These are phyloP conservation scores for Vachellia pachyceras DNA, from an alignment of 306 rosid genomes.

Conservation along the genomic window DNA sequence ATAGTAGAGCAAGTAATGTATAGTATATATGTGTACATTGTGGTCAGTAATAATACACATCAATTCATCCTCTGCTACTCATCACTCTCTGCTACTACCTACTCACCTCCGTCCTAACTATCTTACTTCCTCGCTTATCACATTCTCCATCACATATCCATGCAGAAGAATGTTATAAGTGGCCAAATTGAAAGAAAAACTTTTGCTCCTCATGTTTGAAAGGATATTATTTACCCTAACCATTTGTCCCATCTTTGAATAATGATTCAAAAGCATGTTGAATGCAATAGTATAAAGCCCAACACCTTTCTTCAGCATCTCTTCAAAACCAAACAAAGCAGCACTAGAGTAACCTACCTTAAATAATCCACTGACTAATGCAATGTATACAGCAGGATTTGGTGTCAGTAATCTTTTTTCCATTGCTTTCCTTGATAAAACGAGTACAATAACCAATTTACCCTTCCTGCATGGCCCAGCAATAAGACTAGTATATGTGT, in stretches of 20 bases:
- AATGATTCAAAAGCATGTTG: conserved; percentile 62
- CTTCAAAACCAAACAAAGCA: conserved; percentile 64
- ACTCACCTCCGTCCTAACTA: too few species aligned
- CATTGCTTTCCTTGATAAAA: conserved; percentile 54
- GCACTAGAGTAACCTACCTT: conserved; percentile 70
- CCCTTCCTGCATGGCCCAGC: conserved; percentile 64
- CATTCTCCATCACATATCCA: too few species aligned
- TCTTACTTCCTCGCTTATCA: too few species aligned
- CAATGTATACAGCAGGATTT: conserved; percentile 59
- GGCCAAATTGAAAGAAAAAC: conserved; percentile 55
- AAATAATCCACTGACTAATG: conserved; percentile 68
- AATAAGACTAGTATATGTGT: conserved; percentile 65
- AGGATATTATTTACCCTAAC: conserved; percentile 49
- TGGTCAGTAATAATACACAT: too few species aligned
- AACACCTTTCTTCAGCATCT: conserved; percentile 65
- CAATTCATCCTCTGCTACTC: too few species aligned
- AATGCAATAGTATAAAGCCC: conserved; percentile 57
- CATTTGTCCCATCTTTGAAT: conserved; percentile 69
- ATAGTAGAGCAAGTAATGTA: too few species aligned
- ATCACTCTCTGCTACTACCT: too few species aligned
- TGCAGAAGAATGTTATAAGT: conserved; percentile 78
- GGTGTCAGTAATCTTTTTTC: conserved; percentile 53
- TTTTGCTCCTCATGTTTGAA: conserved; percentile 57
- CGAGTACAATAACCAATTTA: conserved; percentile 63
- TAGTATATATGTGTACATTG: too few species aligned